These are phyloP conservation scores for Vaccinium vitisidaea DNA, from an alignment of 148 eudicot species.

Conservation along the genomic window DNA sequence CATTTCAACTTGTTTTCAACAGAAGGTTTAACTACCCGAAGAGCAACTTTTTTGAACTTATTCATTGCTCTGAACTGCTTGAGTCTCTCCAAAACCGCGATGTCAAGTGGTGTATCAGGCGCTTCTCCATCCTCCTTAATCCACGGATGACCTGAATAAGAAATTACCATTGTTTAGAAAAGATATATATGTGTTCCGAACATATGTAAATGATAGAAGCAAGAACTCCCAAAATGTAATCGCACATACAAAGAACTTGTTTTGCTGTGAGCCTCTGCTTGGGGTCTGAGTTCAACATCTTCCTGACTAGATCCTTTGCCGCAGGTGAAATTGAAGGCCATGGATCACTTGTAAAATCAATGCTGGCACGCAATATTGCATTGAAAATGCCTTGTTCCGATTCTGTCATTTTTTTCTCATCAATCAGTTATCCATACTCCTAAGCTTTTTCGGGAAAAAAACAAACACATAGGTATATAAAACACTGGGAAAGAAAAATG, in stretches of 20 bases:
- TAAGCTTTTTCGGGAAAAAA: not conserved
- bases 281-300: conserved; percentile 84
- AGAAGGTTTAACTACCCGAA: conserved; percentile 50
- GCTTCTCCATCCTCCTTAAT: conserved; percentile 92
- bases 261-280: conserved; percentile 84
- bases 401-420: conserved; percentile 38
- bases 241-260: conserved; percentile 77
- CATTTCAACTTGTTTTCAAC: not conserved
- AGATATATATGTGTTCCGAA: not conserved
- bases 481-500: not conserved
- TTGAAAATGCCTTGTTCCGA: conserved; percentile 96
- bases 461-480: not conserved
- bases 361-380: conserved; percentile 76
- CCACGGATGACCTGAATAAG: conserved; percentile 78
- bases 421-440: conserved; percentile 11
- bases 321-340: conserved; percentile 88
- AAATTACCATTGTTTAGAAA: not conserved
- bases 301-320: conserved; percentile 91
- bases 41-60: conserved; percentile 94
- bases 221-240: not conserved
- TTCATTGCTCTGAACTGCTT: conserved; percentile 96
- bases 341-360: conserved; percentile 87
- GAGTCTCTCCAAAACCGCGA: conserved; percentile 72
- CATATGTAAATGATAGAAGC: not conserved
- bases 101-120: conserved; percentile 95